A percentile compares a stretch with the other conserved stretches of the same genome.
These are phyloP conservation scores for Cutaneotrichosporon cyanovorans DNA, from an alignment of 1,284 basidiomycete genomes.

Conservation along the genomic window DNA sequence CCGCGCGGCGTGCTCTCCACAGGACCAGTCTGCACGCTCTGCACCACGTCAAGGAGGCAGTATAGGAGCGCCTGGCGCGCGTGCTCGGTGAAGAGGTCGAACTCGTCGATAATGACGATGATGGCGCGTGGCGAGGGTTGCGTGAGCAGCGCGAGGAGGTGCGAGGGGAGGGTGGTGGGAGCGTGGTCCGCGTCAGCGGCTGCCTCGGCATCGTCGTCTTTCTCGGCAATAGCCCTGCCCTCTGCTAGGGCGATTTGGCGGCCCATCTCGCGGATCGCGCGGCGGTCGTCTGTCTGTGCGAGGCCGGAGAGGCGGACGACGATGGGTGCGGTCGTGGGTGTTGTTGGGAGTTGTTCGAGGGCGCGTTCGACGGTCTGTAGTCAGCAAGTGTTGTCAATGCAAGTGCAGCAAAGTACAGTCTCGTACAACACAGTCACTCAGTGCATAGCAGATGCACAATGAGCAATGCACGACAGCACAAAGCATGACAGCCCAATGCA, in stretches of 20 bases:
- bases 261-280: constrained; percentile 89
- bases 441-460: too few species aligned
- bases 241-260: constrained; percentile 55
- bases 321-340: constrained; percentile 52
- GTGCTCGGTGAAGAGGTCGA: constrained; percentile 84
- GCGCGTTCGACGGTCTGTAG: constrained; percentile 35
- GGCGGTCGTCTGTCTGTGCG: constrained; percentile 70
- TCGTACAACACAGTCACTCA: too few species aligned
- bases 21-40: constrained; percentile 46
- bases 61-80: constrained; percentile 80
- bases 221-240: constrained; percentile 37
- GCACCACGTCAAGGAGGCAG: constrained; percentile 58
- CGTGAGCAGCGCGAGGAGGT: constrained; percentile 71
- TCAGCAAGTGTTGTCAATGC: too few species aligned
- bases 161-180: constrained; percentile 55
- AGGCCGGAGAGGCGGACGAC: constrained; percentile 76
- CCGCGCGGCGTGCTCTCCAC: constrained; percentile 50
- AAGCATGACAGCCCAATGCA: too few species aligned
- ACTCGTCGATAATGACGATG: constrained; percentile 75
- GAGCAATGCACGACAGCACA: too few species aligned
- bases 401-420: too few species aligned
- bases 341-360: constrained; percentile 27
- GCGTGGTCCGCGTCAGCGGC: constrained; percentile 44
- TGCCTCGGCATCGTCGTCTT: constrained; percentile 44
- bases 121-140: constrained; percentile 70